Percentiles rank a stretch among this genome's conserved stretches.
Conservation (phyloP, 345 rosid species). For the Lepidium didymum region DNA sequence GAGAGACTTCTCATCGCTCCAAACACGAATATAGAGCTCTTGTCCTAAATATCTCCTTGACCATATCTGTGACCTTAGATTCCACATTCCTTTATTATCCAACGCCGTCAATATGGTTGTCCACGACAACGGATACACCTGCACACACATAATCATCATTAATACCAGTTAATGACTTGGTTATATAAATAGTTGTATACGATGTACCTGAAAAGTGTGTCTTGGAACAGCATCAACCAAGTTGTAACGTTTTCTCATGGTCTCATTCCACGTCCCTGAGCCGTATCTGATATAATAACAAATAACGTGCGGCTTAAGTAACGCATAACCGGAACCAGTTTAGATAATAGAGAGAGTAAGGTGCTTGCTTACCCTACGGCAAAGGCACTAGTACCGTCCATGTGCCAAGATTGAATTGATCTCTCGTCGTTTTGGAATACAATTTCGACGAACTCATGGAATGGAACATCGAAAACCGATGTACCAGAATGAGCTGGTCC, state of each 20-base stretch:
- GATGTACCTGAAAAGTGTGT: conserved; percentile 53
- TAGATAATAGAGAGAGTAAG: not conserved
- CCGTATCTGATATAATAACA: conserved; percentile 40
- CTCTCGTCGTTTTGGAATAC: conserved; percentile 63
- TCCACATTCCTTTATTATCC: conserved; percentile 97
- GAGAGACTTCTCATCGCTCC: conserved; percentile 42
- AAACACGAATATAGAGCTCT: conserved; percentile 63
- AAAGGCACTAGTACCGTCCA: conserved; percentile 60
- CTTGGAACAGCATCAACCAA: conserved; percentile 52
- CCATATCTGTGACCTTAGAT: conserved; percentile 78
- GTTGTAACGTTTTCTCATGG: conserved; percentile 52
- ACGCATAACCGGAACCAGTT: not conserved
- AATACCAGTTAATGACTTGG: not conserved
- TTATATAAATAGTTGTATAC: no score
- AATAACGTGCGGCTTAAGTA: not conserved
- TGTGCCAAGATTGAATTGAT: conserved; percentile 67
- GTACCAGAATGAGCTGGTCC: conserved; percentile 32
- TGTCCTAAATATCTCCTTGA: conserved; percentile 61
- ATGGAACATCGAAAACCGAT: conserved; percentile 36
- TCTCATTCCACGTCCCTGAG: conserved; percentile 41
- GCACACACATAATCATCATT: conserved; percentile 3
- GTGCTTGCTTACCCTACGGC: conserved; percentile 50
- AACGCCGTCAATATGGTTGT: conserved; percentile 57
- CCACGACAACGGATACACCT: conserved; percentile 78
- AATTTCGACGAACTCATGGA: conserved; percentile 68